Base-by-base conservation (phyloP, 306 rosid genomes). In the Quercus agrifolia region DNA sequence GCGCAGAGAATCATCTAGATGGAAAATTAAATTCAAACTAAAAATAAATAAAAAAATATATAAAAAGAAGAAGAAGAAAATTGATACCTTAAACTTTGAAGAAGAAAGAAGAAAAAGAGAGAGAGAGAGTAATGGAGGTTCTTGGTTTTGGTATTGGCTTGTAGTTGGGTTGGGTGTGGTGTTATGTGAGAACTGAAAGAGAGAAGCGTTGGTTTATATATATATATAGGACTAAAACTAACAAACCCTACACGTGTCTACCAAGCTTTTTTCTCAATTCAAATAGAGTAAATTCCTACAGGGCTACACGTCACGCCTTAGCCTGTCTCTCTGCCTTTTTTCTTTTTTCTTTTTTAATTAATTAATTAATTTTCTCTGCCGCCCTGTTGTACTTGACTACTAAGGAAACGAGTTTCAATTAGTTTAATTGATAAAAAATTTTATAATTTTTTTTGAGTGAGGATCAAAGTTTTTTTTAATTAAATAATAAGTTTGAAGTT, bases 201-300 rank as follows among this genome's bases (percentile, higher is more conserved):
- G 25, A 56, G 35, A 76, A 18, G 66, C 28, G 18, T 33, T 5
- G 33, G 46, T 8, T 41, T 41, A 7, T 2, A 41, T 35, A 1
- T 67, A 75, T 85, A 79, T 82, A 85, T 49, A 72, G 73, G 79
- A 72, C 76, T 62, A 23, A 44, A 20, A 12, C 11, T 27, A 28
- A 1, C 51, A 30, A 75, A 63, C 84, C 84, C 74, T 13, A 76
- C 61, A 55, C 75, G 84, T 57, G 0, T 38, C 46, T 38, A 38
- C 11, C 11, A 7, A 8, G 46, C 46, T 41, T 41, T 41, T 41
- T 41, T 8, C 46, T 41, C 46, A 41, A 41, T 2, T 41, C 46
- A 41, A 41, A 41, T 5, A 35, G 8, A 35, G 41, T 38, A 2
- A 38, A 2, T 2, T 41, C 46, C 12, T 41, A 41, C 41, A 33